Conservation (phyloP, 768 basidiomycete species). For the Trametes cubensis region DNA sequence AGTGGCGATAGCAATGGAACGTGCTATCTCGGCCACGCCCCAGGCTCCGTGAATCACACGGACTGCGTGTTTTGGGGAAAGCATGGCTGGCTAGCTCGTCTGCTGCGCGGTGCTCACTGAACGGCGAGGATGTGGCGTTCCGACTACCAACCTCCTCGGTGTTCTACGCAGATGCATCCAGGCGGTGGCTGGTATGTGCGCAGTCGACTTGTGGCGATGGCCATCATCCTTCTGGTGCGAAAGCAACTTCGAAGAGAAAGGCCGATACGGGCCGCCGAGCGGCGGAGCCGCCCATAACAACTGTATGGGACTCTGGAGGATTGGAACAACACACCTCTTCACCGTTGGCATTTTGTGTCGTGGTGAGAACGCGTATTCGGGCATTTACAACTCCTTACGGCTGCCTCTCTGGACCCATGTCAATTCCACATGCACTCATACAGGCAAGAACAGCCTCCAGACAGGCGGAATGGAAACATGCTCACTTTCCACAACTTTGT, state of each 20-base stretch:
- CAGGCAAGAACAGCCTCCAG: constrained; percentile 1
- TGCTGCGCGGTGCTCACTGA: too few relatives aligned
- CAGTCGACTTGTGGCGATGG: constrained; percentile 12
- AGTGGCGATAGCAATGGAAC: constrained; percentile 3
- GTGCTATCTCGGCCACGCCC: neutral
- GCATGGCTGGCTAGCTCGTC: too few relatives aligned
- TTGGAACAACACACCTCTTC: neutral
- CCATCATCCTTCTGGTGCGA: neutral
- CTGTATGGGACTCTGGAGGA: neutral
- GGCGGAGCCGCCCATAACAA: constrained; percentile 11
- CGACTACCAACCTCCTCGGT: constrained; percentile 18
- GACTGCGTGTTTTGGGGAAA: neutral
- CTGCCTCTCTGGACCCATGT: constrained; percentile 2
- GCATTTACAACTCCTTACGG: constrained; percentile 12
- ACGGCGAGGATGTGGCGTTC: constrained; percentile 8
- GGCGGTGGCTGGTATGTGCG: neutral
- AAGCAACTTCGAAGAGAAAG: constrained; percentile 1
- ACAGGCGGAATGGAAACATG: constrained; percentile 15
- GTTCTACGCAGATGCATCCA: constrained; percentile 3
- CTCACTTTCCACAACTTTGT: neutral
- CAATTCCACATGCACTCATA: neutral
- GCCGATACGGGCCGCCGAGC: constrained; percentile 11
- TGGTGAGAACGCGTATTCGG: constrained; percentile 2
- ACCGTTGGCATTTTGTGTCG: constrained; percentile 17
- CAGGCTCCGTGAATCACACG: neutral